phyloP scores from a whole-genome alignment of 2,329 filamentous ascomycete species.

The Chlorencoelia australis region DNA sequence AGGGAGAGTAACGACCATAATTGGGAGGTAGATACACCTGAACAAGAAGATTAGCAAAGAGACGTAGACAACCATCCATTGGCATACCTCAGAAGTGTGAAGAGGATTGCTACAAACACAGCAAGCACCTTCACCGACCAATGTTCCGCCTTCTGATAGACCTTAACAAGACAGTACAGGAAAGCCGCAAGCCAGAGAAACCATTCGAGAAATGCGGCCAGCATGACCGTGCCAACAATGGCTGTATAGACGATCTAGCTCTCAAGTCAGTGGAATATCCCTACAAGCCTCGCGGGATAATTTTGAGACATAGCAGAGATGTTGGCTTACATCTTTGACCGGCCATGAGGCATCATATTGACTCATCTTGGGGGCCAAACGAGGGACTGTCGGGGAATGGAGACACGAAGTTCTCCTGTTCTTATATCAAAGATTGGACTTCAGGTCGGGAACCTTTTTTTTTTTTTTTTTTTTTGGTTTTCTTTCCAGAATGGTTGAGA shows the following conservation, averaged over 20 bases:
- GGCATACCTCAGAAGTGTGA: slow-evolving; percentile 63
- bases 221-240: slow-evolving; percentile 71
- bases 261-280: slow-evolving; percentile 7
- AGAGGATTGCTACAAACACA: slow-evolving; percentile 62
- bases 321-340: slow-evolving; percentile 35
- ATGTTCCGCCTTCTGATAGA: slow-evolving; percentile 80
- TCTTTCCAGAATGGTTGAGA: slow-evolving; percentile 1
- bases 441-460: background rate
- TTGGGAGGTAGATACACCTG: slow-evolving; percentile 77
- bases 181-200: slow-evolving; percentile 92
- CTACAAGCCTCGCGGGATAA: background rate
- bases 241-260: slow-evolving; percentile 72
- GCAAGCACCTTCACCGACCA: slow-evolving; percentile 73
- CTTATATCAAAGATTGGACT: slow-evolving; percentile 2
- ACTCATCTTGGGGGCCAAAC: slow-evolving; percentile 29
- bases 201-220: slow-evolving; percentile 85
- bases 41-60: slow-evolving; percentile 1
- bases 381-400: background rate
- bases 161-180: slow-evolving; percentile 80
- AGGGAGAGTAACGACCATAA: slow-evolving; percentile 89
- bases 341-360: slow-evolving; percentile 39
- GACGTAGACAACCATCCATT: background rate
- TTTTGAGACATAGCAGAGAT: background rate
- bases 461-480: too few species aligned
- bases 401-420: background rate